Percentiles rank a stretch among this genome's conserved stretches.
Conservation (phyloP, 1,139 yeast genomes). For the Sugiyamaella paludigena region DNA sequence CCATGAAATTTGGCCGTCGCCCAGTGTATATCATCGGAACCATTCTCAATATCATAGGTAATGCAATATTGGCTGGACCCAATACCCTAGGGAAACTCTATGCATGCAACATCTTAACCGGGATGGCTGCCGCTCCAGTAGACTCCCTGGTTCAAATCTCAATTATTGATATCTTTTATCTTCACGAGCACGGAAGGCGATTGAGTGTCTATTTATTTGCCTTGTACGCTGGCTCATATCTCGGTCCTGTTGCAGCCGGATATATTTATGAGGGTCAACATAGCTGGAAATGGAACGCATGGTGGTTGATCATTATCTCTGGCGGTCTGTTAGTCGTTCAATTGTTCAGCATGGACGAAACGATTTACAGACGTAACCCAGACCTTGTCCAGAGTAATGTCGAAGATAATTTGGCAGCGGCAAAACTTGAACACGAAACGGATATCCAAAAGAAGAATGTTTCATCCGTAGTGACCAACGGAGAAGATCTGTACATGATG, state of each 20-base stretch:
- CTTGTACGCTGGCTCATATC: slow-evolving; percentile 73
- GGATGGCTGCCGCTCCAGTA: slow-evolving; percentile 55
- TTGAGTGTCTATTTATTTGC: slow-evolving; percentile 74
- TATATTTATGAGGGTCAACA: slow-evolving; percentile 56
- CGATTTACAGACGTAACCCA: slow-evolving; percentile 56
- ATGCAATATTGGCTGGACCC: slow-evolving; percentile 37
- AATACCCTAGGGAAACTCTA: slow-evolving; percentile 36
- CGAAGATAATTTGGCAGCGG: slow-evolving; percentile 20
- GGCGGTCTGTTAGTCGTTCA: slow-evolving; percentile 56
- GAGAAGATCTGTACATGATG: background rate
- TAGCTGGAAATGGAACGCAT: slow-evolving; percentile 74
- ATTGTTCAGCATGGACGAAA: slow-evolving; percentile 64
- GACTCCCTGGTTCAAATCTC: slow-evolving; percentile 54
- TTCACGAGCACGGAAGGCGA: slow-evolving; percentile 73
- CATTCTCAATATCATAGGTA: slow-evolving; percentile 37
- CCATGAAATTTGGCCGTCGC: slow-evolving; percentile 53
- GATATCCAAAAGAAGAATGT: slow-evolving; percentile 13
- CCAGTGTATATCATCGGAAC: slow-evolving; percentile 46
- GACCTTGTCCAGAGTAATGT: no score
- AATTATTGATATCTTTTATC: slow-evolving; percentile 48
- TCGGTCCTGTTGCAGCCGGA: slow-evolving; percentile 77
- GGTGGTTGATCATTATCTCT: slow-evolving; percentile 69
- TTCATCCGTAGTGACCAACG: slow-evolving; percentile 12
- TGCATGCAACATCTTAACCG: slow-evolving; percentile 43
- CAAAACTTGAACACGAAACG: slow-evolving; percentile 18